Base-by-base conservation (phyloP, 106 monocot species). In the Platanthera zijinensis region DNA sequence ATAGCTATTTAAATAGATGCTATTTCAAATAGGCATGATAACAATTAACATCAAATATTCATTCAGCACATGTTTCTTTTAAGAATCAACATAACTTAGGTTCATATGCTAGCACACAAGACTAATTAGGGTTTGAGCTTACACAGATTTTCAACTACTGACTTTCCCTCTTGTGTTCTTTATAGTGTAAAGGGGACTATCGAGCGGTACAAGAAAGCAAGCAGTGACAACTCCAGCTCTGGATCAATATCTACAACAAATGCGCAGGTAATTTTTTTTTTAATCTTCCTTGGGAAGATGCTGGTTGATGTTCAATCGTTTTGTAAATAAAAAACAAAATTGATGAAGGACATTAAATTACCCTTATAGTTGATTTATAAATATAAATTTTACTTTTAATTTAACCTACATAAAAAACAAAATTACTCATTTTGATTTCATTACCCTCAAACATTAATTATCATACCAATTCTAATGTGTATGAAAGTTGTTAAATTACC, bases 151-250 rank as follows among this genome's bases (percentile, higher is more conserved):
- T 21, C 21, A 21, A 61, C 6, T 61, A 61, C 59, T 61, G 18
- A 19, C 21, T 57, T 57, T n/a, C 17, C 17, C 11, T 21, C 59
- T 6, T 61, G 12, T 67, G 12, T 67, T 32, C 7, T 71, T 0
- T 77, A 59, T 82, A 88, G 88, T 80, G 88, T 88, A 19, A 88
- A 75, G 78, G 80, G 77, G 14, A 85, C 85, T 1, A 83, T 88
- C 53, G 88, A 88, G 7, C 74, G 82, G 72, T 88, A 85, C 78
- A 88, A 88, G 66, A 88, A 85, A 73, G 77, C 88, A 10, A 73
- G 67, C 66, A 75, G 57, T 47, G 85, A 78, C 52, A 78, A 75
- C 63, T 71, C 85, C 48, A 87, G 82, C 76, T 45, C 82, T 15
- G 81, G 79, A 56, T 70, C 80, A 39, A 77, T 82, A 32, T 62